A percentile compares a stretch with the other conserved stretches of the same genome.
Conservation (phyloP, 2,329 filamentous ascomycete genomes). For the Dactylellina cionopaga region DNA sequence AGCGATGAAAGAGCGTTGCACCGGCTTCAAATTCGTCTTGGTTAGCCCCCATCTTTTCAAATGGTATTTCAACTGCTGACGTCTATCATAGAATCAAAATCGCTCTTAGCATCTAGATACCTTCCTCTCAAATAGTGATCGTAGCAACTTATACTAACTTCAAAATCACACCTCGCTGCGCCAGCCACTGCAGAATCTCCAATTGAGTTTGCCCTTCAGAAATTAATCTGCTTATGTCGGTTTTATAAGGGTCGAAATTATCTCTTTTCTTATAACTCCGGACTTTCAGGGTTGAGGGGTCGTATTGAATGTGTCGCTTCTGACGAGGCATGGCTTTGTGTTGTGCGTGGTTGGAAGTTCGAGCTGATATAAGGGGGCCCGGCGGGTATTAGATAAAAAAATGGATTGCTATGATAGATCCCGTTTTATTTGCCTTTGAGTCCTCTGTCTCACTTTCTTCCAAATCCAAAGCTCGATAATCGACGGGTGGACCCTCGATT, state of each 20-base stretch:
- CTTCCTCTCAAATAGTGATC: too few relatives aligned
- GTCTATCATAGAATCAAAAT: background rate
- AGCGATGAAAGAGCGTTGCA: background rate
- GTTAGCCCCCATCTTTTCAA: background rate
- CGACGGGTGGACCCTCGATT: too few relatives aligned
- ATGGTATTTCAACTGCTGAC: background rate
- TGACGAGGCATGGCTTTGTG: background rate
- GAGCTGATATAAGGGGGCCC: too few relatives aligned
- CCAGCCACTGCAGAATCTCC: background rate
- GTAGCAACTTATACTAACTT: too few relatives aligned
- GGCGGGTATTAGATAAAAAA: too few relatives aligned
- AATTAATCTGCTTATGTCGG: background rate
- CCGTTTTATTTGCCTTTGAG: too few relatives aligned
- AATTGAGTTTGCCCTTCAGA: background rate
- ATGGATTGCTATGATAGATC: too few relatives aligned
- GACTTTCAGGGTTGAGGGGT: background rate
- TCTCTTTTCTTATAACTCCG: background rate
- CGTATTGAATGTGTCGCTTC: background rate
- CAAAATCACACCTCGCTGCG: background rate
- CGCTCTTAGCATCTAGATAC: too few relatives aligned
- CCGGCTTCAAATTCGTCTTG: background rate
- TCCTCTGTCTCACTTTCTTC: too few relatives aligned
- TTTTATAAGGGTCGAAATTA: background rate
- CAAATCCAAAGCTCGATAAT: too few relatives aligned
- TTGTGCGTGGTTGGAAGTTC: too few relatives aligned